These are phyloP conservation scores for Pyricularia pennisetigena DNA, from an alignment of 2,329 filamentous ascomycete species.

Conservation along the genomic window DNA sequence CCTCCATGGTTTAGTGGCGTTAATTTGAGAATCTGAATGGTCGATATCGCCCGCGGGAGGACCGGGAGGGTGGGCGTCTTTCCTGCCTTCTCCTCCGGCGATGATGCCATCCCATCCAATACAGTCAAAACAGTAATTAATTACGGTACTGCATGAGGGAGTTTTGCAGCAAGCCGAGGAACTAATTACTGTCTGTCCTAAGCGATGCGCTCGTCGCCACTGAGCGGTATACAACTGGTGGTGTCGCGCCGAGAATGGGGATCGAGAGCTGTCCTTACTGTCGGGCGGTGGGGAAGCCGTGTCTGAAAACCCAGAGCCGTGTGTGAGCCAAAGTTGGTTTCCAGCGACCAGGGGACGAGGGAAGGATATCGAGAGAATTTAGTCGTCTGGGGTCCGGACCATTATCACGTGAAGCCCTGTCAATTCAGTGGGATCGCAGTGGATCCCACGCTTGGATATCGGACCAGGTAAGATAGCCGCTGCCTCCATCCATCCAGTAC, in stretches of 20 bases:
- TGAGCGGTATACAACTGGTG: neutral
- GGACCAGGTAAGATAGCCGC: neutral
- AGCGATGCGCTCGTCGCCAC: neutral
- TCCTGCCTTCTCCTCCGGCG: neutral
- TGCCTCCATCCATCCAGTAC: neutral
- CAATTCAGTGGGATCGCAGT: neutral
- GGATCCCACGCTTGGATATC: neutral
- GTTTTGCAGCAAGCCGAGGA: too few species aligned
- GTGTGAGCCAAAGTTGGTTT: neutral
- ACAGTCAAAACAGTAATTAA: neutral
- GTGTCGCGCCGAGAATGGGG: neutral
- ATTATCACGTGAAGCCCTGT: neutral
- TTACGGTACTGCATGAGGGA: too few species aligned
- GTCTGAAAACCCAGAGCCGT: slow-evolving; percentile 1
- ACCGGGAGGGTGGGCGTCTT: neutral
- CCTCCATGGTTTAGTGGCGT: neutral
- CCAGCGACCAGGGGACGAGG: too few species aligned
- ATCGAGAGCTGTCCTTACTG: slow-evolving; percentile 2
- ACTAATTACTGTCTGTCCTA: neutral
- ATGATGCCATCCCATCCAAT: neutral
- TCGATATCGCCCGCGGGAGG: neutral
- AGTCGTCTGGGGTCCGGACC: neutral
- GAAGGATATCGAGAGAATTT: neutral
- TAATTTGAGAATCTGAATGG: neutral
- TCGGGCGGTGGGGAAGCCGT: slow-evolving; percentile 5